Base-by-base conservation (phyloP, 2,329 filamentous ascomycete genomes). In the Dactylellina parvicollis region DNA sequence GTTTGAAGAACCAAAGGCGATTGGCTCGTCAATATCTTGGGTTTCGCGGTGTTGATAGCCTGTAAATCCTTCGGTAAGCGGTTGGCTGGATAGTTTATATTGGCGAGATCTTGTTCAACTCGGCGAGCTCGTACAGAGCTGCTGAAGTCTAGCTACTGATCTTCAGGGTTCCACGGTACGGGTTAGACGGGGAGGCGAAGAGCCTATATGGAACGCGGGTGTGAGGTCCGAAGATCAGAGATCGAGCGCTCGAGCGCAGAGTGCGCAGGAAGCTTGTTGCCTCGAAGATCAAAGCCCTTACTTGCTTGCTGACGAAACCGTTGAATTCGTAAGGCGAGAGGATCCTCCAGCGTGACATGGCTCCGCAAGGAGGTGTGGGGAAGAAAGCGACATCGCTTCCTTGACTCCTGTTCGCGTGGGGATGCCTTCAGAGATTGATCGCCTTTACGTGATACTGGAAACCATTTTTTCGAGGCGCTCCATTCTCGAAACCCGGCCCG, bases 391-490 rank as follows among this genome's bases (percentile, higher is more conserved):
- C 47, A 40, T 46, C 46, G 4, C 47, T 18, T 56, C 14, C 16
- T 28, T 32, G 28, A n/a, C 14, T 28, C 20, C 10, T 52, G 12
- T 66, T 64, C 59, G 67, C 67, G 67, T 72, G 59, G 67, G 59
- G 59, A 72, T 65, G 38, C 67, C 61, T 26, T 16, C 28, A 32
- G 10, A 52, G 38, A 28, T 40, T 20, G 20, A 38, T 56, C 49
- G 57, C 49, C n/a, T 65, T 65, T 73, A 65, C 67, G 60, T 65
- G 60, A 65, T 73, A 59, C 65, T 32, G 28, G n/a, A 52, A 62
- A 32, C 4, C 12, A 32, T 56, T 28, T n/a, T n/a, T n/a, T 49
- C 38, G 54, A 66, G 54, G 54, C 69, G 67, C 47, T 54, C 44
- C 44, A 46, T 44, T 47, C 26, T 18, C 34, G 16, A 50, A 50